Percentiles rank a stretch among this genome's conserved stretches.
These are phyloP conservation scores for Zygoascus flipseniorum DNA, from an alignment of 805 yeast genomes.

Conservation along the genomic window DNA sequence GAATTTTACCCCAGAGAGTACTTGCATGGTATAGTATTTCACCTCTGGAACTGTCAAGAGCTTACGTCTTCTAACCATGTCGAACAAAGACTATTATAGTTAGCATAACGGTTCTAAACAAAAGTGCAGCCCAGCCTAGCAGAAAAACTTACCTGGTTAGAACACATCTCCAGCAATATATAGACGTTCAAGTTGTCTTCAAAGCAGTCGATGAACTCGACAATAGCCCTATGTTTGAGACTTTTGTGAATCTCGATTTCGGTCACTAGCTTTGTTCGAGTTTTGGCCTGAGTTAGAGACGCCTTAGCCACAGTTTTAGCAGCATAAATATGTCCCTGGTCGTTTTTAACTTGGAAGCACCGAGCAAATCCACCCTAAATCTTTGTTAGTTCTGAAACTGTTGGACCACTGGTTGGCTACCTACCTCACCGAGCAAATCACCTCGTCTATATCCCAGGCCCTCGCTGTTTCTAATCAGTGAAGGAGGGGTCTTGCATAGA, in stretches of 20 bases:
- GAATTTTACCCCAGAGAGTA: constrained; percentile 88
- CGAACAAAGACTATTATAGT: constrained; percentile 56
- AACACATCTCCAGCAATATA: constrained; percentile 87
- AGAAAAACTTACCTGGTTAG: constrained; percentile 56
- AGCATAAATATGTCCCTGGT: constrained; percentile 74
- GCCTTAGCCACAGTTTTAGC: constrained; percentile 98
- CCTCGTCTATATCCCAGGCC: constrained; percentile 92
- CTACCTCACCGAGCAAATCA: constrained; percentile 67
- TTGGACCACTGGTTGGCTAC: not conserved
- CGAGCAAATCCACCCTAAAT: constrained; percentile 88
- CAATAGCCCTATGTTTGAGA: constrained; percentile 82
- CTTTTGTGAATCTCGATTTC: constrained; percentile 93
- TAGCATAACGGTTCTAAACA: not conserved
- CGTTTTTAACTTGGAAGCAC: constrained; percentile 93
- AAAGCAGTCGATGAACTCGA: constrained; percentile 89
- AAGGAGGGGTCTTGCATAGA: constrained; percentile 93
- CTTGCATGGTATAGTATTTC: constrained; percentile 80
- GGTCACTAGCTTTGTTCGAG: constrained; percentile 66
- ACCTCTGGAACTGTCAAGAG: constrained; percentile 87
- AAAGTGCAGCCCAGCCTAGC: not conserved
- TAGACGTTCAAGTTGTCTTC: constrained; percentile 95
- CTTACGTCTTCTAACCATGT: constrained; percentile 75
- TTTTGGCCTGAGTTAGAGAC: constrained; percentile 83
- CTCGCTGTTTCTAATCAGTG: constrained; percentile 74
- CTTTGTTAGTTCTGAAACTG: constrained; percentile 12